Evolutionary conservation across 257 asterid species (phyloP).

Genomic region (Capsicum rhomboideum): DNA sequence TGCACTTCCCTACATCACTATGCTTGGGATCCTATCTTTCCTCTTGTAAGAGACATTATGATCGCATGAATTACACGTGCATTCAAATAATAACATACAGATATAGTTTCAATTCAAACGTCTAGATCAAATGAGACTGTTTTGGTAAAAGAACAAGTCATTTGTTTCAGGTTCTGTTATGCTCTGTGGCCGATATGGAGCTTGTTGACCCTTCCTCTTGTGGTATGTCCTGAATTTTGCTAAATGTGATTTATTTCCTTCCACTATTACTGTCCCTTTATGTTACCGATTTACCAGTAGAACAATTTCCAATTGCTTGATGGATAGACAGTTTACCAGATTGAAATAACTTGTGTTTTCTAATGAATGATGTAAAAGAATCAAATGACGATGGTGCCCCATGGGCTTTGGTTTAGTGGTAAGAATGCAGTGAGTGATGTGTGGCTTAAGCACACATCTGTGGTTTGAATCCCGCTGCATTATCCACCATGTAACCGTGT

Average conservation of each 20-base stretch:
- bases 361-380: not conserved
- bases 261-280: not conserved
- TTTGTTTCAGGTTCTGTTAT: slow-evolving; percentile 36
- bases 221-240: slow-evolving; percentile 27
- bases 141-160: not conserved
- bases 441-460: not conserved
- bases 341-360: not conserved
- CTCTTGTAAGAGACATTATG: slow-evolving; percentile 36
- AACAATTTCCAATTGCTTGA: not conserved
- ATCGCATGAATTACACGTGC: not conserved
- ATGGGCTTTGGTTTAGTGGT: not conserved
- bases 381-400: not conserved
- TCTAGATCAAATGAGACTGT: not conserved
- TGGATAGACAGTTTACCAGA: not conserved
- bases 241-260: not conserved
- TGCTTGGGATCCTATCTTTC: slow-evolving; percentile 42
- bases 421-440: not conserved
- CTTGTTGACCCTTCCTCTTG: slow-evolving; percentile 51
- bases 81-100: not conserved
- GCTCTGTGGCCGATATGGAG: slow-evolving; percentile 67
- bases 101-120: not conserved
- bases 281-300: not conserved
- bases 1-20: slow-evolving; percentile 43
- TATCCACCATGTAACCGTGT: too few species aligned
- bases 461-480: not conserved